Conservation (phyloP, 2,329 filamentous ascomycete genomes). For the Anthostomella pinea region DNA sequence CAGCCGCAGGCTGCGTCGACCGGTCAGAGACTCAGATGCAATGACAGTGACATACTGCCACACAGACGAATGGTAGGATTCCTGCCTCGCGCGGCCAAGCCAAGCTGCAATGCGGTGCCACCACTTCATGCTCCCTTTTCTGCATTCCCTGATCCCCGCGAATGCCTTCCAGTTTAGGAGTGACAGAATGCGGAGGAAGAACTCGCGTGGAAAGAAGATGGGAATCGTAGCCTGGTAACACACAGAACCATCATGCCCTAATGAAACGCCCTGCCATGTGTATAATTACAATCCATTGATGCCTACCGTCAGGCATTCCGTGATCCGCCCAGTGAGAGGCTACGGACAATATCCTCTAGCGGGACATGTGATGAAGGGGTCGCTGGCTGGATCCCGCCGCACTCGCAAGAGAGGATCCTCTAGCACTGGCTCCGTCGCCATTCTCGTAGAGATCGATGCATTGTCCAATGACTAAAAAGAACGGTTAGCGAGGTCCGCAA, state of each 20-base stretch:
- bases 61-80: no score
- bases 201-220: no score
- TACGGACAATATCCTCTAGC: slow-evolving; percentile 9
- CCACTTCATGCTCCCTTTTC: slow-evolving; percentile 4
- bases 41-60: no score
- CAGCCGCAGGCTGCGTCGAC: no score
- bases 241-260: slow-evolving; percentile 19
- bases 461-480: slow-evolving; percentile 30
- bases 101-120: slow-evolving; percentile 11
- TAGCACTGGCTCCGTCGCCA: slow-evolving; percentile 34
- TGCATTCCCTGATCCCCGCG: neutral
- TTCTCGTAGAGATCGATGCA: slow-evolving; percentile 46
- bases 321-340: slow-evolving; percentile 1
- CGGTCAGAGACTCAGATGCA: slow-evolving; percentile 5
- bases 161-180: no score
- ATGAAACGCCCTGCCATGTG: slow-evolving; percentile 24
- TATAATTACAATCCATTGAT: slow-evolving; percentile 22
- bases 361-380: slow-evolving; percentile 18
- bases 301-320: slow-evolving; percentile 6
- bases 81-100: slow-evolving; percentile 8
- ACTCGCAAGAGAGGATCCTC: slow-evolving; percentile 23
- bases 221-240: slow-evolving; percentile 23
- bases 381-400: slow-evolving; percentile 19
- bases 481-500: slow-evolving; percentile 11
- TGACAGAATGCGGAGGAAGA: slow-evolving; percentile 1